Base-by-base conservation (phyloP, 164 flowering plant species). In the Pachysandra terminalis region DNA sequence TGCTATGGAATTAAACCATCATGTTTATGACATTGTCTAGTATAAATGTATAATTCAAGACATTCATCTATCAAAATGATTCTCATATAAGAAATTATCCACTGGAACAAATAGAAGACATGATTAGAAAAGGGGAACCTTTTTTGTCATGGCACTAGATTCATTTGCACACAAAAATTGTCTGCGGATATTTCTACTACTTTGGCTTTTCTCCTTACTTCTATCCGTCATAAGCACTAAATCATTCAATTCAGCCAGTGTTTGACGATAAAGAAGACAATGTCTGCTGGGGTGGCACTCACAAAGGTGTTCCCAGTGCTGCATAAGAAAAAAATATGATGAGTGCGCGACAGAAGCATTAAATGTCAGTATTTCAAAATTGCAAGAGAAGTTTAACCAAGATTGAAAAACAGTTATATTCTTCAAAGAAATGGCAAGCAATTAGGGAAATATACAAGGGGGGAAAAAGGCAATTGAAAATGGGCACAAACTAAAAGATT, bases 251-350 rank as follows among this genome's bases (percentile, higher is more conserved):
- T 92, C 97, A 24, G 90, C 90, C 49, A 95, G 83, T 25, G 90
- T 83, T 76, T 92, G 86, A 57, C 99, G 99, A 76, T 92, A 95
- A 12, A 84, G 86, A 69, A 95, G 92, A 32, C 88, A 77, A 51
- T 72, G 92, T 70, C 80, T 86, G 66, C 68, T 80, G 32, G 90
- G 79, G 61, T 80, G 82, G 83, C 99, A 95, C 72, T 95, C 99
- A 81, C 99, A 95, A 19, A 95, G 90, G 74, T 84, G 92, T 55
- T 89, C 83, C 89, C 89, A 89, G 60, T 95, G 97, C 97, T 94
- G 90, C 84, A 80, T 32, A 21, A 66, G 25, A 76, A 53, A 58
- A 9, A 65, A 64, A 71, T 41, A 66, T 21, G 35, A 57, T 64
- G 41, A 74, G 70, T 41, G 41, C 25, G 65, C 15, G n/a, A n/a